These are phyloP conservation scores for Mycena sp. DNA, from an alignment of 1,284 basidiomycete species.

Conservation along the genomic window DNA sequence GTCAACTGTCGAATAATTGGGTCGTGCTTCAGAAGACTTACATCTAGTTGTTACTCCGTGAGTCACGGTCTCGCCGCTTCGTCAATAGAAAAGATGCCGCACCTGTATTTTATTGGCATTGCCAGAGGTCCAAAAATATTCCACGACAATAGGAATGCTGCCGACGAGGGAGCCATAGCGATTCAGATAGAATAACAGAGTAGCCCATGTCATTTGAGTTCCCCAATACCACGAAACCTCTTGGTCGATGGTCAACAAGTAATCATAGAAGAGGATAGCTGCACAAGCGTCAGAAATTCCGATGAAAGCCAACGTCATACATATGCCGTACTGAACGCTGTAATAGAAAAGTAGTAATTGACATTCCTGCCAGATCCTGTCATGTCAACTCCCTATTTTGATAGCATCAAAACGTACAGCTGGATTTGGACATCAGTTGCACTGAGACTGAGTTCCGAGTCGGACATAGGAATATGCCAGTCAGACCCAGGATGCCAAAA, in stretches of 20 bases:
- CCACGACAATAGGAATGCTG: constrained; percentile 37
- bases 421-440: too few species aligned
- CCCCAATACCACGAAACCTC: constrained; percentile 52
- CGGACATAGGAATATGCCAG: too few species aligned
- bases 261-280: constrained; percentile 54
- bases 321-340: neutral
- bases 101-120: constrained; percentile 11
- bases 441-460: too few species aligned
- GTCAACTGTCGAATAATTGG: neutral
- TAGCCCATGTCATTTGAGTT: constrained; percentile 37
- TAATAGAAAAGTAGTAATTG: neutral
- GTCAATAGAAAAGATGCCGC: neutral
- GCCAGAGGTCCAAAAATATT: constrained; percentile 26
- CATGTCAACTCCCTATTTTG: neutral
- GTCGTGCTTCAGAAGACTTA: neutral
- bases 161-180: constrained; percentile 50
- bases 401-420: too few species aligned
- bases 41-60: neutral
- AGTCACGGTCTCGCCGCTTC: neutral
- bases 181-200: constrained; percentile 46
- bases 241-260: constrained; percentile 45
- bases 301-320: neutral
- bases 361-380: constrained; percentile 8
- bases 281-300: neutral
- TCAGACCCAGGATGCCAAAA: too few species aligned